Base-by-base conservation (phyloP, 2,329 filamentous ascomycete genomes). In the Beauveria varroae region DNA sequence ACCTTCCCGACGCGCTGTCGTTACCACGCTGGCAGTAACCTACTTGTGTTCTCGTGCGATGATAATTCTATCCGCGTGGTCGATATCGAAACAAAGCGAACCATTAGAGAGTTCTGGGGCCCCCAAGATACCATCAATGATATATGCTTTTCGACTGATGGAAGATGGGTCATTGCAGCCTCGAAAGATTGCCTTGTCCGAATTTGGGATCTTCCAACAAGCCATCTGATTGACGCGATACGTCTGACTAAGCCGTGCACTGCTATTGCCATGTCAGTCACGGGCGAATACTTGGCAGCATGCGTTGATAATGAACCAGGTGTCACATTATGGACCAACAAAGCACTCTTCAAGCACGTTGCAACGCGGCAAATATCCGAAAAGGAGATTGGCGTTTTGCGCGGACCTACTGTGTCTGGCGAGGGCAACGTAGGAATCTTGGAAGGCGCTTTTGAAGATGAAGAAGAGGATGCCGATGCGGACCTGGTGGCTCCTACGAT, bases 251-350 rank as follows among this genome's bases (percentile, higher is more conserved):
- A 83, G 59, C 86, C 88, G 12, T 96, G 93, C 72, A 95, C 87
- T 18, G 88, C 91, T 2, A 79, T 99, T 14, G 86, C 93, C 8
- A 96, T 98, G 79, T 96, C 95, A 0, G 81, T 81, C 1, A 96
- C 91, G 0, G 95, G 93, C 16, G 95, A 99, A 70, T 98, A 92
- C 68, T 82, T 99, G n/a, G 95, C 95, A 3, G 95, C 93, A 3
- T 89, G 92, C 0, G 87, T 92, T 58, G 86, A 91, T 59, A 89
- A 88, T 62, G 86, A 88, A 65, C 83, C 96, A 1, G 95, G 95
- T 14, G 88, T 99, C n/a, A 88, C 91, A 67, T 85, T 99, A 53
- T 99, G 95, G 93, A 97, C 91, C 24, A 99, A 99, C 75, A 90
- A 90, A 69, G 88, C 89, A 0, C 79, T 98, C 1, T 99, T 96